A percentile compares a stretch with the other conserved stretches of the same genome.
phyloP scores from a whole-genome alignment of 257 asterid genomes.

The Penstemon newberryi region DNA sequence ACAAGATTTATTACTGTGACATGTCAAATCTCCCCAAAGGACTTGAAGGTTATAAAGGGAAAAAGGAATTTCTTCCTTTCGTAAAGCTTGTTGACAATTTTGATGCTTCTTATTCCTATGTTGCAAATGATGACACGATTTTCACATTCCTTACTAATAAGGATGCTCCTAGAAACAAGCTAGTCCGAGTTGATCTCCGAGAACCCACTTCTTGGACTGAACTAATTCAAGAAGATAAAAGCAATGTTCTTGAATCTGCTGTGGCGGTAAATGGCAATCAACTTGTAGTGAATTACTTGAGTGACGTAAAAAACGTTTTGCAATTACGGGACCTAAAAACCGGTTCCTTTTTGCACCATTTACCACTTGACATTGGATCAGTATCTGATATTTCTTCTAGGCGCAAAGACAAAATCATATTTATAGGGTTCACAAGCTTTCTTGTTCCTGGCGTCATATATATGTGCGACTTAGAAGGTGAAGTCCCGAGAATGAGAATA shows the following conservation, averaged over 20 bases:
- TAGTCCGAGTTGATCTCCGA: slow-evolving; percentile 46
- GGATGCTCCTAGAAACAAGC: slow-evolving; percentile 66
- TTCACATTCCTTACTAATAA: slow-evolving; percentile 64
- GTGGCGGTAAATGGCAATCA: slow-evolving; percentile 50
- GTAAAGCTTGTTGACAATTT: slow-evolving; percentile 53
- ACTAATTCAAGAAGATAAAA: slow-evolving; percentile 48
- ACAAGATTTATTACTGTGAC: slow-evolving; percentile 59
- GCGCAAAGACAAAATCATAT: slow-evolving; percentile 42
- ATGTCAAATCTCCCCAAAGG: slow-evolving; percentile 48
- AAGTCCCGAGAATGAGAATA: slow-evolving; percentile 43
- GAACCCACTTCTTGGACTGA: slow-evolving; percentile 59
- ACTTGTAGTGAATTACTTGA: slow-evolving; percentile 52
- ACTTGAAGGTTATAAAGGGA: slow-evolving; percentile 48
- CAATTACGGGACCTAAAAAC: slow-evolving; percentile 61
- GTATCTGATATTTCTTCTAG: slow-evolving; percentile 51
- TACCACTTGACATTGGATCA: slow-evolving; percentile 60
- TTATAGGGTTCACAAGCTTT: slow-evolving; percentile 58
- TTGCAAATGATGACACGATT: slow-evolving; percentile 56
- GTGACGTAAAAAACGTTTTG: slow-evolving; percentile 61
- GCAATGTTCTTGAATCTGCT: slow-evolving; percentile 63
- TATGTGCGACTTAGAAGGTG: slow-evolving; percentile 42
- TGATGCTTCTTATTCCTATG: slow-evolving; percentile 51
- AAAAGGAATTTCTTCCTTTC: slow-evolving; percentile 44
- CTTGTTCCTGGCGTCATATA: slow-evolving; percentile 58
- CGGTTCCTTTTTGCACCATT: slow-evolving; percentile 47